phyloP scores from a whole-genome alignment of 129 eudicot species.

The Chrysanthemum lavandulifolium region DNA sequence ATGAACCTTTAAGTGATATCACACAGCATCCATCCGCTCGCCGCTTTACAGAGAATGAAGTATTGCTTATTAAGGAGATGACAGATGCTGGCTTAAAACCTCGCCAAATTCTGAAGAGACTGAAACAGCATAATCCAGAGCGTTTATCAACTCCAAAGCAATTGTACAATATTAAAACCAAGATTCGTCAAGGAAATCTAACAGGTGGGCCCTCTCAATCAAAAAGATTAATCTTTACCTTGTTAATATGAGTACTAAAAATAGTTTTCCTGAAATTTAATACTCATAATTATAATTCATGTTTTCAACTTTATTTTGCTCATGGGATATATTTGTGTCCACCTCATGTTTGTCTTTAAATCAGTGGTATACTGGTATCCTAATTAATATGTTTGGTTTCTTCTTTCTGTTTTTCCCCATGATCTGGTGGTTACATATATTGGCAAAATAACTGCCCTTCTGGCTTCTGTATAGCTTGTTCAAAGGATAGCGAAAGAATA shows the following conservation, averaged over 20 bases:
- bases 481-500: background rate
- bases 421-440: background rate
- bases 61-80: constrained; percentile 76
- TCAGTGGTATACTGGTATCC: background rate
- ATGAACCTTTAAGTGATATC: constrained; percentile 82
- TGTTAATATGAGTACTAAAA: constrained; percentile 1
- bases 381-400: background rate
- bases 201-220: constrained; percentile 47
- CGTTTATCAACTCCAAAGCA: constrained; percentile 78
- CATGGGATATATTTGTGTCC: background rate
- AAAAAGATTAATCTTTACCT: constrained; percentile 12
- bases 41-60: constrained; percentile 80
- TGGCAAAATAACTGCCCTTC: too few relatives aligned
- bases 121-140: constrained; percentile 83
- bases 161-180: constrained; percentile 76
- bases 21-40: constrained; percentile 83
- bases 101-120: constrained; percentile 71
- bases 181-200: constrained; percentile 80
- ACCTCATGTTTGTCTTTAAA: background rate
- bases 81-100: constrained; percentile 92
- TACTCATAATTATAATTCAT: background rate
- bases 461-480: background rate
- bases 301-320: background rate
- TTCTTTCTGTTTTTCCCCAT: constrained; percentile 8
- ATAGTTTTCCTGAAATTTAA: background rate